A percentile compares a stretch with the other conserved stretches of the same genome.
phyloP scores from a whole-genome alignment of 75 land plant genomes.

The Cunninghamia lanceolata region DNA sequence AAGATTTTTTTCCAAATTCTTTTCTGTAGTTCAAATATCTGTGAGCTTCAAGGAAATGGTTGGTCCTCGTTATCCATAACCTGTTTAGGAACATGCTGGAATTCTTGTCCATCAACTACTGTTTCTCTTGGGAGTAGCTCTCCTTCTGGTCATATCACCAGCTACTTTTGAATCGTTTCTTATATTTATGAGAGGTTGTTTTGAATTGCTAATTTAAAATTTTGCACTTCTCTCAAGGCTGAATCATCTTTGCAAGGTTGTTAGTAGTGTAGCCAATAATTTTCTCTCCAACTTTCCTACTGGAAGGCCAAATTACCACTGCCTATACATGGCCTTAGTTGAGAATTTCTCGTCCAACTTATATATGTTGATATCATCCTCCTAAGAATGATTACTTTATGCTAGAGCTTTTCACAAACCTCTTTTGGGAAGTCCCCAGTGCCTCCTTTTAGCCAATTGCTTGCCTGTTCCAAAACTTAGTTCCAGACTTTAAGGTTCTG shows the following conservation, averaged over 20 bases:
- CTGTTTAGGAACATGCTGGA: neutral
- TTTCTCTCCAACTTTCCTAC: neutral
- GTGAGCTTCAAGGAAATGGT: neutral
- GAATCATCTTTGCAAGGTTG: neutral
- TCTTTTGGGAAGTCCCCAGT: neutral
- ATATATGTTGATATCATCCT: neutral
- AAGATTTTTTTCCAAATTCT: neutral
- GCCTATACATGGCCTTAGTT: neutral
- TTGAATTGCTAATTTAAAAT: neutral
- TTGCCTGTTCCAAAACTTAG: neutral
- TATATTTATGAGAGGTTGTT: neutral
- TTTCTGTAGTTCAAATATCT: too few species aligned
- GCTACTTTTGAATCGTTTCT: neutral
- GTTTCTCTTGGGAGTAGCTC: neutral
- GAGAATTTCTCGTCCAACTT: neutral
- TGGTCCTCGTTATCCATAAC: neutral
- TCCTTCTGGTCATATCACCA: neutral
- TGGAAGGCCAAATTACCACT: neutral
- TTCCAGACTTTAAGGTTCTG: neutral
- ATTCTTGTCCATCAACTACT: neutral
- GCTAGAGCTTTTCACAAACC: neutral
- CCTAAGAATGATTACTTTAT: neutral
- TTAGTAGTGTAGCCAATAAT: neutral
- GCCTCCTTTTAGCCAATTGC: neutral
- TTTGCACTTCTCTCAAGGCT: neutral